Evolutionary conservation across 352 stramenopile species (phyloP).

Genomic region (Phytophthora cactorum): DNA sequence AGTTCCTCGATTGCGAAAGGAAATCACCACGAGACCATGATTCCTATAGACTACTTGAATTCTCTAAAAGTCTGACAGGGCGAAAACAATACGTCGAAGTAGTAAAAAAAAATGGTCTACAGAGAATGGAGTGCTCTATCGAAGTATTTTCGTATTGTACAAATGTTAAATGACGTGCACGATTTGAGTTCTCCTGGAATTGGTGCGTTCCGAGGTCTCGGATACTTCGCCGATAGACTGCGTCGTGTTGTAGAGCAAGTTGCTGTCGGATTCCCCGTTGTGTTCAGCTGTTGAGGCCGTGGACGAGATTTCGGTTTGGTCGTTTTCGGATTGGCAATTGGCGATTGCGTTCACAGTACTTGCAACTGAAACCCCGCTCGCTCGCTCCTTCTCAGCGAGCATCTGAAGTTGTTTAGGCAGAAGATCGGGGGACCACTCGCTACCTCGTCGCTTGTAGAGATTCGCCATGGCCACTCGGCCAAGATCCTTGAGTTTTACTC

Average conservation of each 20-base stretch:
- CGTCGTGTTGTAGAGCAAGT: slow-evolving; percentile 15
- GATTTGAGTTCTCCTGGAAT: slow-evolving; percentile 9
- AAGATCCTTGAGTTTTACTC: slow-evolving; percentile 59
- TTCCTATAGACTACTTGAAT: no score
- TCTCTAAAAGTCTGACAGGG: no score
- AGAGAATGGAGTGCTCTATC: no score
- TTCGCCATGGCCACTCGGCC: slow-evolving; percentile 74
- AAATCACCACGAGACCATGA: no score
- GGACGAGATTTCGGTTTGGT: not conserved
- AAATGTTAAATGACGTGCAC: slow-evolving; percentile 8
- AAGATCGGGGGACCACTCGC: slow-evolving; percentile 77
- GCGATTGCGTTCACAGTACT: slow-evolving; percentile 30
- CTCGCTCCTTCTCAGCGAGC: slow-evolving; percentile 48
- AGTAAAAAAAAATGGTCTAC: no score
- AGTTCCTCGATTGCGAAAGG: no score
- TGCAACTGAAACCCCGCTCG: slow-evolving; percentile 3
- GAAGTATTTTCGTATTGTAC: not conserved
- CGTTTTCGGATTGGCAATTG: slow-evolving; percentile 16
- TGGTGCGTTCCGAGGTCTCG: slow-evolving; percentile 20
- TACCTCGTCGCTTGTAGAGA: slow-evolving; percentile 60
- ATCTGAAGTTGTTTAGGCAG: slow-evolving; percentile 67
- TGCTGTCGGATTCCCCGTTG: not conserved
- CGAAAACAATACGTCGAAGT: no score
- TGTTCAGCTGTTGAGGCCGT: slow-evolving; percentile 1
- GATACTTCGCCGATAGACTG: slow-evolving; percentile 13